These are phyloP conservation scores for Lunasporangiospora selenospora DNA, from an alignment of 192 early-diverging fungal species.

Conservation along the genomic window DNA sequence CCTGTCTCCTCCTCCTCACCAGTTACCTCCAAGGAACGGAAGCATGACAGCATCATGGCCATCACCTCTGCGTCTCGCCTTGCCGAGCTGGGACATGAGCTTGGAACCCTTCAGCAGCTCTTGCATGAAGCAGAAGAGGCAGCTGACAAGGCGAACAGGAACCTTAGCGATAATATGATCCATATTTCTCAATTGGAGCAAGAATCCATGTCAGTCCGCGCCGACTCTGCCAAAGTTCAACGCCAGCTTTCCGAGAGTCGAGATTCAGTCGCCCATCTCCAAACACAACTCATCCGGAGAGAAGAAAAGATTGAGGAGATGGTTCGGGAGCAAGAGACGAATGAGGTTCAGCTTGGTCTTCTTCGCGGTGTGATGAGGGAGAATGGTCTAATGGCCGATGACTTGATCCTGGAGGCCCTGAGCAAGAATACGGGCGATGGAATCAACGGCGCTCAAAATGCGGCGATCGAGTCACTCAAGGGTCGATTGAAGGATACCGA, in stretches of 20 bases:
- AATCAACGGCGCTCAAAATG: background rate
- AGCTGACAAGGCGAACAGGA: constrained; percentile 27
- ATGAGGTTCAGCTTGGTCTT: constrained; percentile 55
- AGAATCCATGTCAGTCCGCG: constrained; percentile 50
- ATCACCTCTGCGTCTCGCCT: constrained; percentile 31
- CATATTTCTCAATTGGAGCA: constrained; percentile 57
- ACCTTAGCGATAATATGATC: constrained; percentile 50
- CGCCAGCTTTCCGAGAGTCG: constrained; percentile 48
- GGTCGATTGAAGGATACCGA: constrained; percentile 17
- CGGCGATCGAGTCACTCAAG: constrained; percentile 3
- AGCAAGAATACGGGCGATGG: constrained; percentile 7
- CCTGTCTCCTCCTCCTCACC: constrained; percentile 1
- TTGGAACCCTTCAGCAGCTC: constrained; percentile 29
- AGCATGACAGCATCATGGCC: constrained; percentile 40
- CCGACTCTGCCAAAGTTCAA: constrained; percentile 50
- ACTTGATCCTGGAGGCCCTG: constrained; percentile 13
- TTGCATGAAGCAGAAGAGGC: constrained; percentile 36
- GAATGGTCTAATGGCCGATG: constrained; percentile 47
- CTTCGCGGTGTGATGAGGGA: constrained; percentile 53
- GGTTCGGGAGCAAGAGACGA: constrained; percentile 53
- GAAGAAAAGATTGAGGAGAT: constrained; percentile 50
- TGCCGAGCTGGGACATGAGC: constrained; percentile 48
- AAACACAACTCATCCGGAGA: constrained; percentile 47
- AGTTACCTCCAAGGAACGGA: constrained; percentile 25
- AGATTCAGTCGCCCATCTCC: constrained; percentile 46